phyloP scores from a whole-genome alignment of 257 asterid species.

The Plantago elongata region DNA sequence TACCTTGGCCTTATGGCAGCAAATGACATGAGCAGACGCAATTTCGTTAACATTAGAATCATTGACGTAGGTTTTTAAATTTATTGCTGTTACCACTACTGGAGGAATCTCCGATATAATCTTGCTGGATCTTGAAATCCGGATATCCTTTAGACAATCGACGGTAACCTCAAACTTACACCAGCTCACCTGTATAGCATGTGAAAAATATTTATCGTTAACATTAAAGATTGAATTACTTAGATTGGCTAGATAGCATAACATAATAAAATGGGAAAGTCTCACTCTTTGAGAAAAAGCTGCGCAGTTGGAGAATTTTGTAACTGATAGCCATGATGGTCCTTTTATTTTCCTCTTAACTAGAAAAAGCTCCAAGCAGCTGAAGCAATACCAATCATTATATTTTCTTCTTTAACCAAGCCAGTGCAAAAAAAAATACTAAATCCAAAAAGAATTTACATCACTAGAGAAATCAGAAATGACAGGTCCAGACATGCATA shows the following conservation, averaged over 20 bases:
- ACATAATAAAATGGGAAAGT: conserved; percentile 17
- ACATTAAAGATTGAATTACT: neutral
- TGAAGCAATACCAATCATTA: conserved; percentile 32
- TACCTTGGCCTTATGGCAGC: conserved; percentile 95
- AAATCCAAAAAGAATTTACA: neutral
- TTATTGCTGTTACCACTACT: conserved; percentile 73
- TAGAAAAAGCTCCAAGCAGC: conserved; percentile 82
- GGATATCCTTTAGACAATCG: conserved; percentile 69
- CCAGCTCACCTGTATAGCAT: conserved; percentile 88
- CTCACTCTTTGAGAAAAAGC: conserved; percentile 69
- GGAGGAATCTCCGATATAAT: conserved; percentile 66
- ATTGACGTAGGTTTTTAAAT: conserved; percentile 76
- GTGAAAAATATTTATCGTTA: conserved; percentile 13
- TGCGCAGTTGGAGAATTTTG: conserved; percentile 62
- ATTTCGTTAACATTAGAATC: conserved; percentile 79
- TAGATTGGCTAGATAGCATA: conserved; percentile 21
- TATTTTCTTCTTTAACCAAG: conserved; percentile 10
- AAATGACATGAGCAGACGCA: conserved; percentile 84
- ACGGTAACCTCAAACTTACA: conserved; percentile 84
- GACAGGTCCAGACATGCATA: conserved; percentile 10
- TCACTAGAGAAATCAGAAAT: conserved; percentile 8
- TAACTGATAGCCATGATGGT: conserved; percentile 91
- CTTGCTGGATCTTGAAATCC: conserved; percentile 53
- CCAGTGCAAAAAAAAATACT: neutral
- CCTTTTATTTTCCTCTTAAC: conserved; percentile 87